A percentile compares a stretch with the other conserved stretches of the same genome.
phyloP scores from a whole-genome alignment of 2,329 filamentous ascomycete genomes.

The Exophiala sp. region DNA sequence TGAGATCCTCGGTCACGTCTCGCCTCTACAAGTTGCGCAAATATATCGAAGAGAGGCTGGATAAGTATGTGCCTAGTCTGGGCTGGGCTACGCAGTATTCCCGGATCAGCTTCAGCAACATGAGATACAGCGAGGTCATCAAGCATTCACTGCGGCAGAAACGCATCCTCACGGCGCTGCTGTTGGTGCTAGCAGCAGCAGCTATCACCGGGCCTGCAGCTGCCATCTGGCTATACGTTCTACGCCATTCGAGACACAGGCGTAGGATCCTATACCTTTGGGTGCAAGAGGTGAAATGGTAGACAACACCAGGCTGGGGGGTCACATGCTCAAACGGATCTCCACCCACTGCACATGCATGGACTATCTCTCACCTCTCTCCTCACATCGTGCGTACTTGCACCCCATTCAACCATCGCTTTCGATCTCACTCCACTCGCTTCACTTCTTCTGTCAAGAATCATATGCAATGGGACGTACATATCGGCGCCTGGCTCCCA shows the following conservation, averaged over 20 bases:
- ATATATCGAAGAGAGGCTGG: conserved; percentile 75
- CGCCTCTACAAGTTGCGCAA: conserved; percentile 75
- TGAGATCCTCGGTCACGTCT: conserved; percentile 78
- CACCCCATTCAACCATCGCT: too few species aligned
- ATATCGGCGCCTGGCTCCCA: background rate
- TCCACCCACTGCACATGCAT: too few species aligned
- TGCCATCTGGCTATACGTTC: conserved; percentile 9
- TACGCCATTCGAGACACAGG: background rate
- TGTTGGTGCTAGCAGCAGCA: conserved; percentile 3
- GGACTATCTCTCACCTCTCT: too few species aligned
- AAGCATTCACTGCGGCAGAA: conserved; percentile 64
- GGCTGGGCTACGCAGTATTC: conserved; percentile 93
- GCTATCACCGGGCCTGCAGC: conserved; percentile 6
- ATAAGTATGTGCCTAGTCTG: conserved; percentile 64
- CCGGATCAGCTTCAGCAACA: conserved; percentile 86
- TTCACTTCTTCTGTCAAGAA: background rate
- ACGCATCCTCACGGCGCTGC: conserved; percentile 42
- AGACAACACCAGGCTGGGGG: background rate
- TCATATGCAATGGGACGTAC: too few species aligned
- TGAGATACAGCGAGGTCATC: conserved; percentile 79
- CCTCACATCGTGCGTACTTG: too few species aligned
- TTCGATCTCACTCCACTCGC: too few species aligned
- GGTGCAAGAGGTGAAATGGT: conserved; percentile 6
- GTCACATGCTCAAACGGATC: background rate
- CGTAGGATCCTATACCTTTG: conserved; percentile 4